Evolutionary conservation across 805 yeast genomes (phyloP).

Genomic region (Saccharomycopsis synnaedendra): DNA sequence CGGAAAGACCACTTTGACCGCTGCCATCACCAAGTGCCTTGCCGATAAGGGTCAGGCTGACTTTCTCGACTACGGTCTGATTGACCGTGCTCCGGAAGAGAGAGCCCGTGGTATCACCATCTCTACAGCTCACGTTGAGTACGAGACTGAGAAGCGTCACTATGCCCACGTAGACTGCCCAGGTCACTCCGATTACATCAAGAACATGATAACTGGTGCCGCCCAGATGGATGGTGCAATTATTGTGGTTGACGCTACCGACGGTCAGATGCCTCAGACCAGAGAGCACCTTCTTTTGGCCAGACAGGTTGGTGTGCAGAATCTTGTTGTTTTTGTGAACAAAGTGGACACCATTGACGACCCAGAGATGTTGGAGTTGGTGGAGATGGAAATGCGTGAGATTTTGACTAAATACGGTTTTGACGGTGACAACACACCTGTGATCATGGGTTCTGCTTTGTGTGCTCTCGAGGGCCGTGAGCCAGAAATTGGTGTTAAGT

Average conservation of each 20-base stretch:
- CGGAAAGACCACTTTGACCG: conserved; percentile 97
- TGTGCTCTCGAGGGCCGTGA: conserved; percentile 84
- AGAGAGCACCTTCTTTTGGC: conserved; percentile 97
- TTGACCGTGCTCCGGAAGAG: conserved; percentile 98
- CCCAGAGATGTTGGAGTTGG: conserved; percentile 98
- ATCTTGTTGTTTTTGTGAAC: conserved; percentile 95
- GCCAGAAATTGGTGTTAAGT: conserved; percentile 87
- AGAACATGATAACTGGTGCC: conserved; percentile 97
- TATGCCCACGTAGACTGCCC: conserved; percentile 92
- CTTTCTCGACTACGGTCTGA: conserved; percentile 86
- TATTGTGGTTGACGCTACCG: conserved; percentile 97
- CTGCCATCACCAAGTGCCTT: conserved; percentile 94
- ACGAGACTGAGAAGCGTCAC: conserved; percentile 90
- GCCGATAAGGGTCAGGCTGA: conserved; percentile 83
- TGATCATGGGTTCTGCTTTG: conserved; percentile 95
- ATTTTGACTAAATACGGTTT: conserved; percentile 83
- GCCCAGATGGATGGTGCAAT: conserved; percentile 99
- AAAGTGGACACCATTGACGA: conserved; percentile 97
- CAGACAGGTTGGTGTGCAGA: conserved; percentile 98
- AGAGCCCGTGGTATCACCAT: conserved; percentile 99
- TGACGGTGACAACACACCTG: conserved; percentile 97
- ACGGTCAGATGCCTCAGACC: conserved; percentile 99
- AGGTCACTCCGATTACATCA: conserved; percentile 95
- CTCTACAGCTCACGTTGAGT: conserved; percentile 96
- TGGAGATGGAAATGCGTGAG: conserved; percentile 99